These are phyloP conservation scores for Fusarium veterinarium DNA, from an alignment of 2,329 filamentous ascomycete genomes.

Conservation along the genomic window DNA sequence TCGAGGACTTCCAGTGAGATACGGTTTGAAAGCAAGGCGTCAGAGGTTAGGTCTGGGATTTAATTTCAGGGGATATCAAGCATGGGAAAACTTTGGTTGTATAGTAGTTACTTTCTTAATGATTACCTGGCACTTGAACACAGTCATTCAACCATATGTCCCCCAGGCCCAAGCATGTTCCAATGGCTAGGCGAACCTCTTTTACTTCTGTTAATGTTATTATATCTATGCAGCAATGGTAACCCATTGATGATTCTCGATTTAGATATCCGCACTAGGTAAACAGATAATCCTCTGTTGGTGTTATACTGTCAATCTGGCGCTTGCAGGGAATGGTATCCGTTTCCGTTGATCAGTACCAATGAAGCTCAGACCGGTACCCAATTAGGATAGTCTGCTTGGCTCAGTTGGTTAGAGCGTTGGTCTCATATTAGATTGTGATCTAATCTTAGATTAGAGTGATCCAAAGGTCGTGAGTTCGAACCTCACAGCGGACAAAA, in stretches of 20 bases:
- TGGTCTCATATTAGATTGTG: conserved; percentile 32
- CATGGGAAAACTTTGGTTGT: fast-evolving
- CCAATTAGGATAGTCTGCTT: conserved; percentile 7
- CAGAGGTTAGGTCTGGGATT: conserved; percentile 9
- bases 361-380: fast-evolving
- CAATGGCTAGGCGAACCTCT: fast-evolving
- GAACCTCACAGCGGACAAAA: conserved; percentile 32
- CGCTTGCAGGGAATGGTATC: too few species aligned
- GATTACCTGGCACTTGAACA: not conserved
- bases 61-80: not conserved
- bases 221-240: fast-evolving
- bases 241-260: fast-evolving
- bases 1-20: conserved; percentile 29
- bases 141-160: not conserved
- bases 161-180: not conserved
- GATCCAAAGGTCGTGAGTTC: conserved; percentile 40
- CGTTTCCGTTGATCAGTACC: fast-evolving
- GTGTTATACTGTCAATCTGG: not conserved
- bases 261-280: fast-evolving
- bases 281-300: fast-evolving
- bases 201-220: fast-evolving
- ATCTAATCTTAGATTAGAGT: conserved; percentile 15
- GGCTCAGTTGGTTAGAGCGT: conserved; percentile 33
- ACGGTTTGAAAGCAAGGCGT: conserved; percentile 18
- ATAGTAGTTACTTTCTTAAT: not conserved